Evolutionary conservation across 441 rosid species (phyloP), one percentile per base, ranked within the genome.

Genomic region (Populus hybrid): DNA sequence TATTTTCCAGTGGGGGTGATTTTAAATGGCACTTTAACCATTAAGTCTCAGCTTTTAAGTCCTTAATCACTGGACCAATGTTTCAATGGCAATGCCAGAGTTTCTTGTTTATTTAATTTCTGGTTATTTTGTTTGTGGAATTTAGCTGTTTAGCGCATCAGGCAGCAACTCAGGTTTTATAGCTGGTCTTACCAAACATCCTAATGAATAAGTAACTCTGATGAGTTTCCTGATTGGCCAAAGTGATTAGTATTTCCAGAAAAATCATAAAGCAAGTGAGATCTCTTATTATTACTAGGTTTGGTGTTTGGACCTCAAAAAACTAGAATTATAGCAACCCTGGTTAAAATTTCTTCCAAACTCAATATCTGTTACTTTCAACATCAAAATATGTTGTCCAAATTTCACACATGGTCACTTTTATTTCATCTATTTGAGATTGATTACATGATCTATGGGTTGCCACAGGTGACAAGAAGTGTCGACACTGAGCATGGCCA

Each of bases 391-490:
- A 16, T 68, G 24, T 18, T 35, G n/a, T 9, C 40, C 34, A 21
- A 21, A n/a, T 70, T 19, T 11, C 24, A n/a, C 12, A 6, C 7
- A 40, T 32, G 28, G 42, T 19, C 18, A 23, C 11, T 72, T 30
- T 53, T 30, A 30, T 28, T 30, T 72, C 28, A n/a, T 10, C 12
- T 30, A 10, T 68, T 2, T 4, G 3, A 9, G 23, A 4, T 32
- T 21, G 9, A 36, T 64, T 28, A 10, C 67, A 61, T 50, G 28
- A 59, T 67, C 36, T 26, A 19, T 57, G 11, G 26, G 21, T 70
- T 76, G 50, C 73, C 21, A 38, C 79, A 95, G 98, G 99, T 96
- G 80, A 94, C 98, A 6, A 89, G 98, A 88, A 92, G 98, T 81
- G 91, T 91, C 35, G 94, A 96, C 75, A 93, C 94, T 23, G 78